Evolutionary conservation across 2,329 filamentous ascomycete species (phyloP), one percentile per base, ranked within the genome.

Genomic region (Fusarium zealandicum): DNA sequence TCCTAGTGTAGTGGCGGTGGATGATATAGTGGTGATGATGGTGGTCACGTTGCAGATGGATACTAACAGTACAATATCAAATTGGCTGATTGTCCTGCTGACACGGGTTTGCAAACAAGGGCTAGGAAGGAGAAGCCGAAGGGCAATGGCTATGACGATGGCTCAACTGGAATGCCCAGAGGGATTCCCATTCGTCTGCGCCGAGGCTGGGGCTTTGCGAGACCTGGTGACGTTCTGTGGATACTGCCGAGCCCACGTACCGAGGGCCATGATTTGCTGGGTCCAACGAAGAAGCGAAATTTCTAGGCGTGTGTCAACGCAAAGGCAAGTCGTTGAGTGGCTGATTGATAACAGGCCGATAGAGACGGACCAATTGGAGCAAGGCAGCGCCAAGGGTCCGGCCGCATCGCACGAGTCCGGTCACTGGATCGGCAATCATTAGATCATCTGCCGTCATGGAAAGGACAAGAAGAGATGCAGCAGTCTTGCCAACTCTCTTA

Each of bases 341-440:
- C 46, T 55, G 63, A 64, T 64, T 62, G 63, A 65, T 62, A 66
- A 60, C 59, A 51, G 16, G 17, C 8, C 14, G 40, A 22, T 22
- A n/a, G 5, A 28, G 16, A 43, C 16, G n/a, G 32, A 5, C 58
- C 58, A 62, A 62, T 62, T 27, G 55, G 9, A 35, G 4, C 20
- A 17, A 5, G 8, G 3, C n/a, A 6, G 30, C 42, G 28, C 53
- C 33, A 40, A 49, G 48, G 30, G 20, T 7, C 31, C 20, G 16
- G 44, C 2, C 2, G 17, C 6, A 50, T 47, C 59, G 41, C 51
- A 59, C 55, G 14, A 56, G 54, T 30, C 58, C 58, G 49, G 58
- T 61, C 58, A 61, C 58, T 61, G 58, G 58, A 62, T 61, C 58
- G 58, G 58, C 54, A 59, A 41, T 20, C 37, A 62, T 59, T 61